Evolutionary conservation across 257 asterid species (phyloP).

Genomic region (Solanum piurae): DNA sequence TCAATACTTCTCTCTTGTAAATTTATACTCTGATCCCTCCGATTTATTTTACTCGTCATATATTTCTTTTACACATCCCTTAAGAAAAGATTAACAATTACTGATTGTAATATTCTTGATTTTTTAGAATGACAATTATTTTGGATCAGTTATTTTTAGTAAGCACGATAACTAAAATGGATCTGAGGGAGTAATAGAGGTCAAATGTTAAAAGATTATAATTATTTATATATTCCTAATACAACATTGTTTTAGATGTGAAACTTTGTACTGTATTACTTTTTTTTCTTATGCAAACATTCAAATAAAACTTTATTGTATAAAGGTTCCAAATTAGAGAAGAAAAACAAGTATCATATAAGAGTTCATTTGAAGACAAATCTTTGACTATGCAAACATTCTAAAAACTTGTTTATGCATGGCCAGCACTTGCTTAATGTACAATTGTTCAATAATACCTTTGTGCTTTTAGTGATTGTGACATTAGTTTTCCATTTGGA

Average conservation of each 20-base stretch:
- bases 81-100: not conserved
- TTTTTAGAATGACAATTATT: not conserved
- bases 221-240: not conserved
- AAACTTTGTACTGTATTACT: not conserved
- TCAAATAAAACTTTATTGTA: not conserved
- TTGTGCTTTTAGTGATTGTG: not conserved
- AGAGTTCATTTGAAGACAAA: not conserved
- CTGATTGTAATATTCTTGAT: not conserved
- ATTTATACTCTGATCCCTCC: not conserved
- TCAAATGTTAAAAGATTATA: not conserved
- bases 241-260: not conserved
- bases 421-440: not conserved
- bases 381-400: slow-evolving; percentile 5
- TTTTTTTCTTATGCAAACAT: not conserved
- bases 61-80: not conserved
- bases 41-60: not conserved
- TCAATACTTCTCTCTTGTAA: not conserved
- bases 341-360: not conserved
- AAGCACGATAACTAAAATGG: not conserved
- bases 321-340: not conserved
- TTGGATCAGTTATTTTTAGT: not conserved
- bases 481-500: not conserved
- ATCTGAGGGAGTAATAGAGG: not conserved
- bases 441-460: not conserved
- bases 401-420: not conserved